phyloP scores from a whole-genome alignment of 345 rosid species.

The Gynandropsis gynandra region DNA sequence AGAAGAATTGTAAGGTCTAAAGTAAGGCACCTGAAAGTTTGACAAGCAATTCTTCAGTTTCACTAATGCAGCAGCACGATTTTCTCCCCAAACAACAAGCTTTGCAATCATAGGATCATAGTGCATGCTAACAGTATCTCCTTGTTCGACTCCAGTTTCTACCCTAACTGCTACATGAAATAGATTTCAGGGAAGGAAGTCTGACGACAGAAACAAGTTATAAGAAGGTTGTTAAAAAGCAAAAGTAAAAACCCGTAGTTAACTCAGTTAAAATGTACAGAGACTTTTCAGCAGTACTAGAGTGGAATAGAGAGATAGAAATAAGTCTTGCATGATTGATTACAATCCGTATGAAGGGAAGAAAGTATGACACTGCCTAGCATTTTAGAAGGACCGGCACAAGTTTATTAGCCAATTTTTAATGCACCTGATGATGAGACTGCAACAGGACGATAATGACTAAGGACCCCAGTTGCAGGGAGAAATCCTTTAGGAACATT shows the following conservation, averaged over 20 bases:
- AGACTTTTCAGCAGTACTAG: not conserved
- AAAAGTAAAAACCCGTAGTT: not conserved
- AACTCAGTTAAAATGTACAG: not conserved
- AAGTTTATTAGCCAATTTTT: not conserved
- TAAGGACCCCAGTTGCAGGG: constrained; percentile 90
- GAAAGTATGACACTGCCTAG: not conserved
- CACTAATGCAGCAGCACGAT: constrained; percentile 70
- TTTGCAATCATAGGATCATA: constrained; percentile 99
- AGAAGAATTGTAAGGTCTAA: constrained; percentile 7
- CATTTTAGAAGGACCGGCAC: no score
- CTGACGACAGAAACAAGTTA: constrained; percentile 1
- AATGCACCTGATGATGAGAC: constrained; percentile 63
- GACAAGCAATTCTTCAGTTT: constrained; percentile 81
- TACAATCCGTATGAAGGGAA: not conserved
- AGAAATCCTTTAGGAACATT: constrained; percentile 90
- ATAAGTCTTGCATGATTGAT: no score
- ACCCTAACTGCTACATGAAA: constrained; percentile 54
- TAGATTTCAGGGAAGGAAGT: constrained; percentile 13
- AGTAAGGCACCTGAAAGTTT: constrained; percentile 64
- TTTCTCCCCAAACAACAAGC: constrained; percentile 91
- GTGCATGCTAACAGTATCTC: constrained; percentile 94
- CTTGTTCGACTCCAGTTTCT: constrained; percentile 92
- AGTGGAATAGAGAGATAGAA: not conserved
- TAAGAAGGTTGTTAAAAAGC: not conserved
- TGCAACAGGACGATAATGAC: constrained; percentile 66